Percentiles rank a stretch among this genome's conserved stretches.
phyloP scores from a whole-genome alignment of 208 protist genomes.

The Trypanosoma caninum region DNA sequence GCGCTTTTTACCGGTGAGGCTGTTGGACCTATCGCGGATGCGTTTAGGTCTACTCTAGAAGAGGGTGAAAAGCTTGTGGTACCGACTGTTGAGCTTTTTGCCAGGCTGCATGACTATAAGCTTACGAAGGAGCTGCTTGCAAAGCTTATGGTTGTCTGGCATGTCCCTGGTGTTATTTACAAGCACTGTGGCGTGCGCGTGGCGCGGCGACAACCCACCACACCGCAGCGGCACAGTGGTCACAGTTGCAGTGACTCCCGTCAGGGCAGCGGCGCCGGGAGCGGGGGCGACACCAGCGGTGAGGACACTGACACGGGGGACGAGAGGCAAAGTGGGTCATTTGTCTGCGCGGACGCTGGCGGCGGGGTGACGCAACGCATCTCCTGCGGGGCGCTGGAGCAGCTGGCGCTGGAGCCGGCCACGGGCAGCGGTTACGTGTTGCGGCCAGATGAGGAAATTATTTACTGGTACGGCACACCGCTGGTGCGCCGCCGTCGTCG shows the following conservation, averaged over 20 bases:
- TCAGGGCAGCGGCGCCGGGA: not conserved
- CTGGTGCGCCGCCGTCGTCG: slow-evolving; percentile 36
- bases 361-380: slow-evolving; percentile 8
- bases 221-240: slow-evolving; percentile 2
- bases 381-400: slow-evolving; percentile 41
- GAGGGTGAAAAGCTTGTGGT: slow-evolving; percentile 52
- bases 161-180: slow-evolving; percentile 75
- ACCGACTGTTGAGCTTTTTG: slow-evolving; percentile 57
- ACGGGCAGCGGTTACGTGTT: slow-evolving; percentile 36
- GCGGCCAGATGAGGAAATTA: slow-evolving; percentile 52
- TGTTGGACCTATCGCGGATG: slow-evolving; percentile 51
- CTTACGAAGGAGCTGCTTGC: slow-evolving; percentile 61
- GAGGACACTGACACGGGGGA: not conserved
- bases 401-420: slow-evolving; percentile 37
- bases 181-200: slow-evolving; percentile 67
- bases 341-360: slow-evolving; percentile 2
- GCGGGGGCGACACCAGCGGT: not conserved
- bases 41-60: slow-evolving; percentile 40
- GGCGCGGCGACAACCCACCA: slow-evolving; percentile 15
- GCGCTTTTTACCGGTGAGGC: slow-evolving; percentile 81
- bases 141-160: slow-evolving; percentile 69
- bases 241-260: not conserved
- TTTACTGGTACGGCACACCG: slow-evolving; percentile 65
- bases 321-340: slow-evolving; percentile 22
- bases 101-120: slow-evolving; percentile 40